Evolutionary conservation across 1,139 yeast species (phyloP).

Genomic region (Komagataea norvegica): DNA sequence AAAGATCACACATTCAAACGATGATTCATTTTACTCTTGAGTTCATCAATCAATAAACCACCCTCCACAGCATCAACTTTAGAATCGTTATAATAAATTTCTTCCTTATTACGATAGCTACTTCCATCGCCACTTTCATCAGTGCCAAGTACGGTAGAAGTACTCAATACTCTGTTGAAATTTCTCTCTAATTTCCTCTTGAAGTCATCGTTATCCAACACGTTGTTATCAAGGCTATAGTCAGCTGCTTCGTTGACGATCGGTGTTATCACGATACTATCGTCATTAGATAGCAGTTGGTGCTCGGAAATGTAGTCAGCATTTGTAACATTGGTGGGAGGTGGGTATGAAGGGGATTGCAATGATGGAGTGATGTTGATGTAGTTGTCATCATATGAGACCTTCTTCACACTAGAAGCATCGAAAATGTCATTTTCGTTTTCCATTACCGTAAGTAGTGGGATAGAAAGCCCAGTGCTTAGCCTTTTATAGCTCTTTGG

Average conservation of each 20-base stretch:
- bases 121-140: not conserved
- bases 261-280: slow-evolving; percentile 20
- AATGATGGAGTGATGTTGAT: slow-evolving; percentile 16
- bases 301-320: slow-evolving; percentile 17
- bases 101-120: not conserved
- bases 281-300: slow-evolving; percentile 22
- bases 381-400: slow-evolving; percentile 24
- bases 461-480: slow-evolving; percentile 26
- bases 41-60: slow-evolving; percentile 14
- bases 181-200: slow-evolving; percentile 21
- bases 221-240: slow-evolving; percentile 6
- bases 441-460: slow-evolving; percentile 27
- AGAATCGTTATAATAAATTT: slow-evolving; percentile 11
- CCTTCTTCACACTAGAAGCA: slow-evolving; percentile 7
- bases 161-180: slow-evolving; percentile 15
- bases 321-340: not conserved
- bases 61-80: slow-evolving; percentile 9
- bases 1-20: slow-evolving; percentile 1
- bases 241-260: slow-evolving; percentile 10
- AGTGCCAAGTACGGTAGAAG: slow-evolving; percentile 8
- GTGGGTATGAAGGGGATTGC: slow-evolving; percentile 6
- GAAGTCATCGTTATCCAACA: slow-evolving; percentile 13
- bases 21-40: slow-evolving; percentile 5
- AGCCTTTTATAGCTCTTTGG: slow-evolving; percentile 19
- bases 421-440: slow-evolving; percentile 13